Evolutionary conservation across 495 filamentous ascomycete species (phyloP), one percentile per base, ranked within the genome.

Genomic region (Penicillium lividum): DNA sequence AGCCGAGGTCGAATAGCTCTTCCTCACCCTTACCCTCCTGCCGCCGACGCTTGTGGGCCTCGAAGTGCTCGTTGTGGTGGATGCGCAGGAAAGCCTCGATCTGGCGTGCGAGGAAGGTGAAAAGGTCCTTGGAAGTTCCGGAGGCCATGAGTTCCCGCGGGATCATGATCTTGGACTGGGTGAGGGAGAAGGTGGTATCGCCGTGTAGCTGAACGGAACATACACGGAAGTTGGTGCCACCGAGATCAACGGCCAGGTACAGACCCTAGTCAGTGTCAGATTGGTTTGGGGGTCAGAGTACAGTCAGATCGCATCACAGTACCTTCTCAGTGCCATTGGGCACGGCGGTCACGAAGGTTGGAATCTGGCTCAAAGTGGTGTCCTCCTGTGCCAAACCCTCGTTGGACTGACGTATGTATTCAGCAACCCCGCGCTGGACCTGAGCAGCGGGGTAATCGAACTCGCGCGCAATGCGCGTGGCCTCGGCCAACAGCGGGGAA

Each of bases 141-240:
- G 92, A 92, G 34, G 88, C 82, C 94, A 98, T 98, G 66, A 97
- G 78, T 56, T 93, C 87, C 47, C 82, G 84, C 4, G 94, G 94
- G 53, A 98, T 95, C 58, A 92, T 82, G 48, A 95, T 89, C 77
- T 98, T 98, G 67, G 85, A 90, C 75, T 91, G 93, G 42, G 88
- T 92, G 60, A 98, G 84, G 67, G 84, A 88, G 81, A 97, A 98
- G 34, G 91, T 98, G 56, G 84, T 89, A 73, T 98, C 89, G 63
- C 94, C 94, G 66, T 95, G 90, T 38, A 98, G 77, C 53, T 92
- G 80, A 65, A 98, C 88, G 6, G 92, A 96, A 77, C 94, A 98
- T 63, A 98, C 95, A 59, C 94, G 89, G 76, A 98, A 97, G 73
- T 98, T 98, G 59, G 94, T 98, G 63, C 94, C 94, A 50, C 94